Conservation (phyloP, 805 yeast genomes). For the Ogataea zsoltii region DNA sequence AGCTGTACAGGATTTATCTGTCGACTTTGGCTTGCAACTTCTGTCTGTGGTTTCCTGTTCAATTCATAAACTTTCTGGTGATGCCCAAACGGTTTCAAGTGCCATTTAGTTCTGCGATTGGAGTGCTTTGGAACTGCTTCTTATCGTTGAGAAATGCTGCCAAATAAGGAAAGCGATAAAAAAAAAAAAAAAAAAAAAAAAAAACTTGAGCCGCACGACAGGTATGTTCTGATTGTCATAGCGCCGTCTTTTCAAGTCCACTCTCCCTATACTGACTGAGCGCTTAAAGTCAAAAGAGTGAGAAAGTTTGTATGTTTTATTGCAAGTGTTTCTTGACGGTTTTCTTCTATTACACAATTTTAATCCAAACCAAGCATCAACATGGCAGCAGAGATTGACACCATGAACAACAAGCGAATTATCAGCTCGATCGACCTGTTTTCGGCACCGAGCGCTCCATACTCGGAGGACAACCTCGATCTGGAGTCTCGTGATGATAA, state of each 20-base stretch:
- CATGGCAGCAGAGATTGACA: conserved; percentile 16
- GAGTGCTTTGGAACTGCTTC: conserved; percentile 94
- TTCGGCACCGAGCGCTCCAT: conserved; percentile 20
- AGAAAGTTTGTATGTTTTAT: neutral
- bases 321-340: neutral
- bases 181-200: neutral
- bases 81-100: conserved; percentile 79
- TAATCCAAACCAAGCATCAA: neutral
- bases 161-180: conserved; percentile 6
- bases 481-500: conserved; percentile 10
- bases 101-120: conserved; percentile 83
- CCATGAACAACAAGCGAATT: conserved; percentile 15
- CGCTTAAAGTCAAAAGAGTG: conserved; percentile 3
- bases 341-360: neutral
- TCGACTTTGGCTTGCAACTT: conserved; percentile 68
- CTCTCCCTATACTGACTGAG: neutral
- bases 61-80: conserved; percentile 68
- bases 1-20: conserved; percentile 65
- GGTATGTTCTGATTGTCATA: neutral
- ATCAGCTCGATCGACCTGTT: conserved; percentile 24
- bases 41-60: conserved; percentile 82
- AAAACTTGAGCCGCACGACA: conserved; percentile 9
- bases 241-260: conserved; percentile 2
- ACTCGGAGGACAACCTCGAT: conserved; percentile 16
- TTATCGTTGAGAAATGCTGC: conserved; percentile 74